phyloP scores from a whole-genome alignment of 176 grass and related monocot species.

The Musa beccarii region DNA sequence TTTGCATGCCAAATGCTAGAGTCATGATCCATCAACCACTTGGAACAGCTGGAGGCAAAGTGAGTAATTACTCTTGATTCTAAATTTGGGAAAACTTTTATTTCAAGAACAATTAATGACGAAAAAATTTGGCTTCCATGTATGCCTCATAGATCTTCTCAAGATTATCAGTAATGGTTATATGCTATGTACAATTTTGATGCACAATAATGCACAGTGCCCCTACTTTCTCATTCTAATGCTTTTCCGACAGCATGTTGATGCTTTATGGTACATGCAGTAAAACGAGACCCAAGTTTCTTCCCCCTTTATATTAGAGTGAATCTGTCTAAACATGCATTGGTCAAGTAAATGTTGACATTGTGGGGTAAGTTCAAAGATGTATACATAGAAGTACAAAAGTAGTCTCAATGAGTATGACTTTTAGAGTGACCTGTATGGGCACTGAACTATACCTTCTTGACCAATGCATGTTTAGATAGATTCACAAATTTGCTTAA shows the following conservation, averaged over 20 bases:
- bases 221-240: too few relatives aligned
- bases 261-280: too few relatives aligned
- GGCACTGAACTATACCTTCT: not conserved
- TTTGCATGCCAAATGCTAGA: conserved; percentile 98
- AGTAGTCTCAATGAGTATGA: not conserved
- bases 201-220: too few relatives aligned
- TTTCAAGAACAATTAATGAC: not conserved
- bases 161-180: not conserved
- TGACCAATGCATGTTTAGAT: too few relatives aligned
- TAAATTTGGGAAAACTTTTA: not conserved
- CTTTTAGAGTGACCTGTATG: not conserved
- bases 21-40: conserved; percentile 94
- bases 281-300: too few relatives aligned
- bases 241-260: too few relatives aligned
- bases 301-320: too few relatives aligned
- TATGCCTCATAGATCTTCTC: not conserved
- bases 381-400: not conserved
- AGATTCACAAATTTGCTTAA: not conserved
- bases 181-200: too few relatives aligned
- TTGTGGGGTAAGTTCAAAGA: not conserved
- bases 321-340: too few relatives aligned
- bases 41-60: conserved; percentile 67
- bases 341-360: not conserved
- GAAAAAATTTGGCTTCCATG: not conserved
- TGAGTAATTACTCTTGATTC: conserved; percentile 12